Evolutionary conservation across 352 stramenopile species (phyloP).

Genomic region (Phytopythium vexans): DNA sequence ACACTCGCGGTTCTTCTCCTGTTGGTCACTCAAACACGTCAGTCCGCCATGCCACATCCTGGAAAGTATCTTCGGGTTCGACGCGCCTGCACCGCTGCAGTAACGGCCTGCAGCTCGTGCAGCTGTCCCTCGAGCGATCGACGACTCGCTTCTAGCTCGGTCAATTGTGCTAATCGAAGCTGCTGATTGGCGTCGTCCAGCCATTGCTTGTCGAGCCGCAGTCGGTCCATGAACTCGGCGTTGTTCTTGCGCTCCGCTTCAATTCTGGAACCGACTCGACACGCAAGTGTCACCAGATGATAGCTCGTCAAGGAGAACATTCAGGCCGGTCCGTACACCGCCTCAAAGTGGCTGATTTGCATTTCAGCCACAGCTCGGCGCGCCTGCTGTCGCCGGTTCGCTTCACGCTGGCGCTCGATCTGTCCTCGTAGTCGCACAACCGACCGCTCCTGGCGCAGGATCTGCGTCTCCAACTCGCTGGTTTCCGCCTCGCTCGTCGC

Average conservation of each 20-base stretch:
- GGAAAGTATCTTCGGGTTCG: too few relatives aligned
- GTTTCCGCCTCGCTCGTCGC: not conserved
- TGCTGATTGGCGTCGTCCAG: not conserved
- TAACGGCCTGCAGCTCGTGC: not conserved
- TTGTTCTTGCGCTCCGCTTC: conserved; percentile 2
- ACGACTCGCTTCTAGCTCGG: not conserved
- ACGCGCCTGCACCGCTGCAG: not conserved
- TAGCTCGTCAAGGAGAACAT: too few relatives aligned
- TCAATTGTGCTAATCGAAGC: not conserved
- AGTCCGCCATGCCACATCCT: not conserved
- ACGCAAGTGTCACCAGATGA: not conserved
- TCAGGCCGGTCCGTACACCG: not conserved
- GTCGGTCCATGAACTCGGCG: not conserved
- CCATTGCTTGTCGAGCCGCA: not conserved
- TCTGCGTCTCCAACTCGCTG: not conserved
- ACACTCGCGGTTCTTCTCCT: not conserved
- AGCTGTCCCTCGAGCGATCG: not conserved
- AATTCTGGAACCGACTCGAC: not conserved
- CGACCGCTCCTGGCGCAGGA: not conserved
- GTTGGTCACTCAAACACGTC: not conserved
- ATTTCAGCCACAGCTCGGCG: not conserved
- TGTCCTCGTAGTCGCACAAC: not conserved
- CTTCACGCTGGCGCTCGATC: not conserved
- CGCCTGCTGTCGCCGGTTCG: not conserved
- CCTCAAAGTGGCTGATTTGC: not conserved